Percentiles rank a stretch among this genome's conserved stretches.
Conservation (phyloP, 2,329 filamentous ascomycete genomes). For the Exutisphaerella laricina region DNA sequence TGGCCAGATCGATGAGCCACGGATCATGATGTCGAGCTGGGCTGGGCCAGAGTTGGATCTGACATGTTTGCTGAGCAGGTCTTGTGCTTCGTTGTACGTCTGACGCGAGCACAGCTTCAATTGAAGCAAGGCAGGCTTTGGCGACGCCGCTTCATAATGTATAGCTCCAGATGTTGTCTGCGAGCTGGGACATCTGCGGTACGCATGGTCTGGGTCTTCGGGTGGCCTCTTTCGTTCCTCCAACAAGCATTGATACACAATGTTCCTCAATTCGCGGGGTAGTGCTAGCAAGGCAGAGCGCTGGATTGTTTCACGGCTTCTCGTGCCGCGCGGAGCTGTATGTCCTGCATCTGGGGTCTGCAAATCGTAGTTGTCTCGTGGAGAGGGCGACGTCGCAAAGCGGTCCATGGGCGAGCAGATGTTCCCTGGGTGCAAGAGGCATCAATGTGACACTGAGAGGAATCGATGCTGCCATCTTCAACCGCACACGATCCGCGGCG, state of each 20-base stretch:
- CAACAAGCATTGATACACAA: constrained; percentile 10
- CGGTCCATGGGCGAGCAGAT: not conserved
- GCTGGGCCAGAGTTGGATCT: not conserved
- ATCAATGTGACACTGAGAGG: not conserved
- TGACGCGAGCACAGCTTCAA: constrained; percentile 11
- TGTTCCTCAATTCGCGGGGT: constrained; percentile 11
- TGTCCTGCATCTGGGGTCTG: not conserved
- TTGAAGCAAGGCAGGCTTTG: constrained; percentile 14
- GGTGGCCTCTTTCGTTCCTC: constrained; percentile 8
- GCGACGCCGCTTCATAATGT: constrained; percentile 11
- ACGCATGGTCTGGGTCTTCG: constrained; percentile 8
- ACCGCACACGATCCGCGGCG: not conserved
- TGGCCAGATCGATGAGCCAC: constrained; percentile 16
- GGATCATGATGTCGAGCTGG: constrained; percentile 15
- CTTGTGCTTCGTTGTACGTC: constrained; percentile 6
- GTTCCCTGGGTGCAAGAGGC: not conserved
- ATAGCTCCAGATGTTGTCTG: constrained; percentile 7
- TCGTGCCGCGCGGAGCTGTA: not conserved
- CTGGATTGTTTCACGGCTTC: not conserved
- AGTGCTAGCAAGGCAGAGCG: constrained; percentile 9
- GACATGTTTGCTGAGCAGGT: constrained; percentile 5
- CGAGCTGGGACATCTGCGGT: constrained; percentile 1
- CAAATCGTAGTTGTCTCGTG: not conserved
- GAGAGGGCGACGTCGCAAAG: not conserved
- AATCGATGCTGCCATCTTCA: not conserved